phyloP scores from a whole-genome alignment of 2,329 filamentous ascomycete genomes.

The Diaporthe ilicicola region DNA sequence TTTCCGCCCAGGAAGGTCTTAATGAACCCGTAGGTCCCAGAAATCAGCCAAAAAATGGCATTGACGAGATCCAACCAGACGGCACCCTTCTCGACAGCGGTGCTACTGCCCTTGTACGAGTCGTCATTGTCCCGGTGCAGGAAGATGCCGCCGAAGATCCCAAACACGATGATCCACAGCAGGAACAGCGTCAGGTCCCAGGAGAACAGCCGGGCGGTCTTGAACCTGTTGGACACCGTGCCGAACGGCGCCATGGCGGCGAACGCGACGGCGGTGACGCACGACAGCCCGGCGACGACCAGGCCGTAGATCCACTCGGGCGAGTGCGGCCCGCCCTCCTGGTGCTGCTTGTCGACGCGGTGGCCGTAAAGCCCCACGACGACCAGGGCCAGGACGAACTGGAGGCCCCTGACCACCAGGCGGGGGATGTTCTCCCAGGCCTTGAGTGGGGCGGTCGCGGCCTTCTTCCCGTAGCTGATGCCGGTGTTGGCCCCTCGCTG shows the following conservation, averaged over 20 bases:
- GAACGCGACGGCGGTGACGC: slow-evolving; percentile 58
- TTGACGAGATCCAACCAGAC: slow-evolving; percentile 78
- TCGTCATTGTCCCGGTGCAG: slow-evolving; percentile 65
- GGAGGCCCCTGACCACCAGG: slow-evolving; percentile 67
- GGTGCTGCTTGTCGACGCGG: slow-evolving; percentile 60
- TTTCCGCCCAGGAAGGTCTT: slow-evolving; percentile 53
- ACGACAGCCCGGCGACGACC: slow-evolving; percentile 62
- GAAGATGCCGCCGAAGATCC: slow-evolving; percentile 77
- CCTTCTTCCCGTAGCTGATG: slow-evolving; percentile 46
- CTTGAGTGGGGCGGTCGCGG: slow-evolving; percentile 55
- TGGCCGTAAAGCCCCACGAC: slow-evolving; percentile 74
- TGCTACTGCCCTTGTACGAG: slow-evolving; percentile 53
- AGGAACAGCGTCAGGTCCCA: slow-evolving; percentile 55
- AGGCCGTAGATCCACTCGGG: slow-evolving; percentile 73
- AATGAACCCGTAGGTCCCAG: slow-evolving; percentile 50
- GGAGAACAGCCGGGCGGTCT: slow-evolving; percentile 53
- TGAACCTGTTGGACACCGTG: slow-evolving; percentile 45
- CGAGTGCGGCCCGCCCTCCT: slow-evolving; percentile 32
- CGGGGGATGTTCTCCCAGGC: slow-evolving; percentile 58
- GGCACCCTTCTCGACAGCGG: slow-evolving; percentile 70
- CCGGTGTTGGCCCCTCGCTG: slow-evolving; percentile 26
- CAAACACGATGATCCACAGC: slow-evolving; percentile 73
- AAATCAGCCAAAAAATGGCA: slow-evolving; percentile 70
- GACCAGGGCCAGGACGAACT: slow-evolving; percentile 75
- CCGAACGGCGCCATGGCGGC: slow-evolving; percentile 48